Percentiles rank a stretch among this genome's conserved stretches.
phyloP scores from a whole-genome alignment of 2,329 filamentous ascomycete species.

The Clarireedia paspali region DNA sequence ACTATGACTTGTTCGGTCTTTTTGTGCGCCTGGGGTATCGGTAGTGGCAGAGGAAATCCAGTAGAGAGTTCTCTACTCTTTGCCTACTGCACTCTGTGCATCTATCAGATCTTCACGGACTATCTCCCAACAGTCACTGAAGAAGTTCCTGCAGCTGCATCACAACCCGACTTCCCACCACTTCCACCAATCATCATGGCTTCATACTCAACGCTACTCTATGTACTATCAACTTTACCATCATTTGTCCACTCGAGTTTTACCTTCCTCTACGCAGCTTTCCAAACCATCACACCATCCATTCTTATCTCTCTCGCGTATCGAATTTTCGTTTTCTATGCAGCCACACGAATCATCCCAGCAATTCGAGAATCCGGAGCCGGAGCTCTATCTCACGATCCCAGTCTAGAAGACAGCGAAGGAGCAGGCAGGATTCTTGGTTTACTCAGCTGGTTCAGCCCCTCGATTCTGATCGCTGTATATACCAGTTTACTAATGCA shows the following conservation, averaged over 20 bases:
- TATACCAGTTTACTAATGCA: conserved; percentile 95
- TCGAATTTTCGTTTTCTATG: conserved; percentile 90
- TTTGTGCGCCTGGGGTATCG: conserved; percentile 87
- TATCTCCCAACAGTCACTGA: conserved; percentile 69
- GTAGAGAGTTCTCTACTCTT: conserved; percentile 94
- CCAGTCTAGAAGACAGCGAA: conserved; percentile 77
- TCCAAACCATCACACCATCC: conserved; percentile 91
- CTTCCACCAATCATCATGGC: conserved; percentile 97
- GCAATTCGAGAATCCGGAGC: conserved; percentile 84
- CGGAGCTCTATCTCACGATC: conserved; percentile 74
- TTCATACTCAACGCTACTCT: conserved; percentile 85
- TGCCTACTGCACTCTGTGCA: conserved; percentile 94
- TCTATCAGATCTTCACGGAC: conserved; percentile 99
- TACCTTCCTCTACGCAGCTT: conserved; percentile 80
- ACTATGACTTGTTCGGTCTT: conserved; percentile 90
- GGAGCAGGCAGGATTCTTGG: conserved; percentile 73
- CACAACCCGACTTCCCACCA: conserved; percentile 88
- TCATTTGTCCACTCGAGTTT: conserved; percentile 76
- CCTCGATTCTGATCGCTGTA: conserved; percentile 87
- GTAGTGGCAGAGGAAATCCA: conserved; percentile 86
- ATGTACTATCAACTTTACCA: conserved; percentile 75
- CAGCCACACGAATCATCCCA: conserved; percentile 90
- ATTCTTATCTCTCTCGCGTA: conserved; percentile 94
- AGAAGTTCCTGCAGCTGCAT: conserved; percentile 43
- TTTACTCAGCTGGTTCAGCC: conserved; percentile 87